Evolutionary conservation across 768 basidiomycete species (phyloP).

Genomic region (Galerina marginata): DNA sequence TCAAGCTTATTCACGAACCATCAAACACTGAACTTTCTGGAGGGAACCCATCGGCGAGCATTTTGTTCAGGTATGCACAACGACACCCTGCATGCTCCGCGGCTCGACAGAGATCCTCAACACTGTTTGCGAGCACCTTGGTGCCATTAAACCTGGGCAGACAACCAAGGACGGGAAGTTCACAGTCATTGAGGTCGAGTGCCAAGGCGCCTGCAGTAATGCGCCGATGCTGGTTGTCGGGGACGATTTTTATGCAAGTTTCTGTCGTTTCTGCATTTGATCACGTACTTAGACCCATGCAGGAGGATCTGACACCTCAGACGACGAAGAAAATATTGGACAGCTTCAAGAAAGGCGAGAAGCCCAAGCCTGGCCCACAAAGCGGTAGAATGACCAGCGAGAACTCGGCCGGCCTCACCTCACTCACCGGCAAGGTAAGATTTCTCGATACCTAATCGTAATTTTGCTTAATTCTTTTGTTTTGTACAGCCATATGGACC

Average conservation of each 20-base stretch:
- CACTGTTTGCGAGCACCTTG: conserved; percentile 82
- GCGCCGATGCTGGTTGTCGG: conserved; percentile 96
- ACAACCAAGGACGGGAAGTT: conserved; percentile 98
- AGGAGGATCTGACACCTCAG: conserved; percentile 86
- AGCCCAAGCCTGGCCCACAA: conserved; percentile 94
- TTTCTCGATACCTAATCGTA: neutral
- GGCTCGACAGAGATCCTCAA: conserved; percentile 92
- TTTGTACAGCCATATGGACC: conserved; percentile 86
- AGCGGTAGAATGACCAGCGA: conserved; percentile 86
- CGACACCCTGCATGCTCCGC: conserved; percentile 95
- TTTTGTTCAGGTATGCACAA: conserved; percentile 98
- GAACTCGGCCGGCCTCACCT: conserved; percentile 90
- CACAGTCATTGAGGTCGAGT: conserved; percentile 97
- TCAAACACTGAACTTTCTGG: neutral
- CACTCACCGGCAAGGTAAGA: conserved; percentile 74
- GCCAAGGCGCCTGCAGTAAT: conserved; percentile 97
- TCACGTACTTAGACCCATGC: conserved; percentile 16
- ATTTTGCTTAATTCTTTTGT: conserved; percentile 18
- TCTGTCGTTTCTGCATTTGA: neutral
- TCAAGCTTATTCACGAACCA: conserved; percentile 2
- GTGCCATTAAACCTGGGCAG: conserved; percentile 83
- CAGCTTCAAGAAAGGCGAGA: conserved; percentile 79
- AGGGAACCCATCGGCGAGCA: conserved; percentile 94
- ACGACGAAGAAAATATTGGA: conserved; percentile 82
- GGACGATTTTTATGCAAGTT: conserved; percentile 93